Percentiles rank a stretch among this genome's conserved stretches.
Evolutionary conservation across 306 rosid species (phyloP).

Genomic region (Luffa acutangula): DNA sequence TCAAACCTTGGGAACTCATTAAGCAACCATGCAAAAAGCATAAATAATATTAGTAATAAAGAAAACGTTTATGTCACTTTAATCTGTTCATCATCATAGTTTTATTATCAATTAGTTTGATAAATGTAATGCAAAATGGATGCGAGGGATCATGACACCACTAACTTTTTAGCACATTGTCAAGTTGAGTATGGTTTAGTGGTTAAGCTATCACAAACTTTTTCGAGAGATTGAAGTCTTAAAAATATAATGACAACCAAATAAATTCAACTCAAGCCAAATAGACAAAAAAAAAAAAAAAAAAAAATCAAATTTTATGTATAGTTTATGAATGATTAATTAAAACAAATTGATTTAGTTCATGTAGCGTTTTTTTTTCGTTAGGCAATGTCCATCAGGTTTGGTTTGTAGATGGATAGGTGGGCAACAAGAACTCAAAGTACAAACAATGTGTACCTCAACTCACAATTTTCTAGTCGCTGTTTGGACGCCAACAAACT

Average conservation of each 20-base stretch:
- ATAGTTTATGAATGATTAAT: too few species aligned
- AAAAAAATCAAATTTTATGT: too few species aligned
- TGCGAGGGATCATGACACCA: too few species aligned
- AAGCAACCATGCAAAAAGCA: neutral
- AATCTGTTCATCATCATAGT: too few species aligned
- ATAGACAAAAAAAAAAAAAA: too few species aligned
- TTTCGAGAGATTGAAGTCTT: too few species aligned
- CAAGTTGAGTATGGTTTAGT: too few species aligned
- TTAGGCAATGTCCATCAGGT: conserved; percentile 31
- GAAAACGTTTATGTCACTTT: too few species aligned
- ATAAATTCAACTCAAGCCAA: neutral
- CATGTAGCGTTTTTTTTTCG: neutral
- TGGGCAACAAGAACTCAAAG: conserved; percentile 8
- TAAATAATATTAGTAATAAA: neutral
- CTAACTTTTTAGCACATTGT: too few species aligned
- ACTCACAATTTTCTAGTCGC: neutral
- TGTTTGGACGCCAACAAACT: neutral
- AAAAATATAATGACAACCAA: too few species aligned
- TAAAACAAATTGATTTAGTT: too few species aligned
- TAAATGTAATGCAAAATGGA: neutral
- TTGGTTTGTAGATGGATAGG: conserved; percentile 23
- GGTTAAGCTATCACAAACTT: too few species aligned
- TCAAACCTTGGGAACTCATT: conserved; percentile 1
- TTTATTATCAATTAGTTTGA: neutral
- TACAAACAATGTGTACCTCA: conserved; percentile 19